Evolutionary conservation across 495 filamentous ascomycete genomes (phyloP).

Genomic region (Aspergillus baeticus): DNA sequence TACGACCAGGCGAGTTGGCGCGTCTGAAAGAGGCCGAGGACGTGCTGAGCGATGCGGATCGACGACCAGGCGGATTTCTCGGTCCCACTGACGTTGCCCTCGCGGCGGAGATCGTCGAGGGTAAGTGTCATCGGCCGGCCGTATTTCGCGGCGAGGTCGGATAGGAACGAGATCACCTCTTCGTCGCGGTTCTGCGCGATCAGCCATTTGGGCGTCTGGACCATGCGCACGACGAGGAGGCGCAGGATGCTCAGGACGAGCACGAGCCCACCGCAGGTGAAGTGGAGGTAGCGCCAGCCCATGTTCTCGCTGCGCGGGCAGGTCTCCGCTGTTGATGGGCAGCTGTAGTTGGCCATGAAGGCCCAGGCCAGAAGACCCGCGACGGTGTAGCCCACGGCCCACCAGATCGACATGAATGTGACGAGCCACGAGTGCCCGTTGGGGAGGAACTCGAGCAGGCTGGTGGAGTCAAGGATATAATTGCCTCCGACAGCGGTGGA

Average conservation of each 20-base stretch:
- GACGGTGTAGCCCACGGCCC: conserved; percentile 35
- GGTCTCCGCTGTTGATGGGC: conserved; percentile 20
- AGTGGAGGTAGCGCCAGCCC: conserved; percentile 37
- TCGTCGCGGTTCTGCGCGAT: conserved; percentile 29
- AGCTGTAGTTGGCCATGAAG: conserved; percentile 39
- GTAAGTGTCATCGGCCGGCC: conserved; percentile 22
- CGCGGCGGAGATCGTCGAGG: conserved; percentile 22
- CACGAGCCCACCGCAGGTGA: conserved; percentile 29
- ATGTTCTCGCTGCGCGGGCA: conserved; percentile 26
- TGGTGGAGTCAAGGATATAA: conserved; percentile 38
- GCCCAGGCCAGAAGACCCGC: conserved; percentile 40
- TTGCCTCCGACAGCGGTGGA: conserved; percentile 35
- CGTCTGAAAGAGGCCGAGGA: conserved; percentile 28
- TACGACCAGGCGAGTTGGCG: conserved; percentile 25
- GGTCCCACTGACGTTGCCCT: conserved; percentile 27
- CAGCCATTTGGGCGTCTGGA: conserved; percentile 31
- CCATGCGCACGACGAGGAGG: conserved; percentile 26
- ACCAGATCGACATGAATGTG: conserved; percentile 38
- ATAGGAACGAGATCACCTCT: conserved; percentile 22
- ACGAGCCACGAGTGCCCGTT: conserved; percentile 32
- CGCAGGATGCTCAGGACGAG: conserved; percentile 25
- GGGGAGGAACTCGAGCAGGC: conserved; percentile 34
- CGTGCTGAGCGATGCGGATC: conserved; percentile 26
- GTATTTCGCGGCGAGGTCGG: conserved; percentile 21
- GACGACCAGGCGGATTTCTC: conserved; percentile 32